Evolutionary conservation across 805 yeast genomes (phyloP).

Genomic region (Candida orba): DNA sequence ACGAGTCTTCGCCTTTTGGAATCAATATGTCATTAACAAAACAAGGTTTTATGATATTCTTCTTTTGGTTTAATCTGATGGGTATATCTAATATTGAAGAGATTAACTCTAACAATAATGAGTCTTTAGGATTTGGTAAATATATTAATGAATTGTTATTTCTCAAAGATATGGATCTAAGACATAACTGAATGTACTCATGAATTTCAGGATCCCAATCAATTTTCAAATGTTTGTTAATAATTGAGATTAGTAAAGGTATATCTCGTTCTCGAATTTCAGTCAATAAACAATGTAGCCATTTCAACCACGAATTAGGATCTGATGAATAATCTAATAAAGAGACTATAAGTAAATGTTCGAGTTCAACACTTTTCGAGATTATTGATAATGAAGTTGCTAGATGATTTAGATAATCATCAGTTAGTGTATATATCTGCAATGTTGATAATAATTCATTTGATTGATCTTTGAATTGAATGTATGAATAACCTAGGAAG

Average conservation of each 20-base stretch:
- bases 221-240: slow-evolving; percentile 5
- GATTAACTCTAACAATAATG: slow-evolving; percentile 3
- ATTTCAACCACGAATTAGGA: slow-evolving; percentile 12
- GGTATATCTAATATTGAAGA: slow-evolving; percentile 6
- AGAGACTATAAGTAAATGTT: slow-evolving; percentile 9
- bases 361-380: neutral
- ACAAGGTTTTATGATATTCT: slow-evolving; percentile 1
- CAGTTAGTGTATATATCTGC: slow-evolving; percentile 14
- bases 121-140: neutral
- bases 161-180: slow-evolving; percentile 15
- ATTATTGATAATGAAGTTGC: neutral
- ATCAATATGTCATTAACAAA: slow-evolving; percentile 26
- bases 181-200: slow-evolving; percentile 29
- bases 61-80: slow-evolving; percentile 1
- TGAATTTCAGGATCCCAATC: slow-evolving; percentile 18
- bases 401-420: neutral
- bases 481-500: slow-evolving; percentile 16
- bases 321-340: slow-evolving; percentile 14
- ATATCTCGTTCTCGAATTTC: neutral
- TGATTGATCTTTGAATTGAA: slow-evolving; percentile 13
- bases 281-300: neutral
- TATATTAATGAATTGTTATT: slow-evolving; percentile 10
- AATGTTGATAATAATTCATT: slow-evolving; percentile 13
- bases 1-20: slow-evolving; percentile 46
- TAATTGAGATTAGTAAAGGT: slow-evolving; percentile 4